A percentile compares a stretch with the other conserved stretches of the same genome.
Evolutionary conservation across 371 early-diverging fungal species (phyloP).

Genomic region (Chytridiales sp.): DNA sequence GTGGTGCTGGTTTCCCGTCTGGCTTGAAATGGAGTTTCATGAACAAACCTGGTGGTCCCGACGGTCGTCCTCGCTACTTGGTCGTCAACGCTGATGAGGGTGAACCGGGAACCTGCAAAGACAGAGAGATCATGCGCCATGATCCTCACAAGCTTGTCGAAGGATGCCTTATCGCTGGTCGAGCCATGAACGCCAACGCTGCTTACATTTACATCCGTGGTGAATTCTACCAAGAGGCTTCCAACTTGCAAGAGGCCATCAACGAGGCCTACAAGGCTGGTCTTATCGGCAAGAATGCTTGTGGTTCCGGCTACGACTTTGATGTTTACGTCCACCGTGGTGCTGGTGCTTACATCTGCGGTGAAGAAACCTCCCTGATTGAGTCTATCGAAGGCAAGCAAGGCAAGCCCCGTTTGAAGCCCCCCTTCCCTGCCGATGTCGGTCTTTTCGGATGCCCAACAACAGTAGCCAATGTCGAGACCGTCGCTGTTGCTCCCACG

Average conservation of each 20-base stretch:
- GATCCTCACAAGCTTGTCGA: slow-evolving; percentile 98
- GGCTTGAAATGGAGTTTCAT: slow-evolving; percentile 98
- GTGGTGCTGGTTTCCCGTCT: slow-evolving; percentile 97
- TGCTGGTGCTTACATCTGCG: slow-evolving; percentile 96
- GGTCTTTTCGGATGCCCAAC: slow-evolving; percentile 98
- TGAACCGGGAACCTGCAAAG: slow-evolving; percentile 98
- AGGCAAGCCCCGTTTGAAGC: slow-evolving; percentile 97
- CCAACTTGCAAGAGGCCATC: slow-evolving; percentile 91
- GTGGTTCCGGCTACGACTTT: slow-evolving; percentile 93
- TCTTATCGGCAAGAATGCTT: slow-evolving; percentile 96
- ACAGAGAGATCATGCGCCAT: slow-evolving; percentile 96
- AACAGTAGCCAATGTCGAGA: slow-evolving; percentile 97
- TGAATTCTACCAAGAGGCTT: slow-evolving; percentile 96
- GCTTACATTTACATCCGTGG: slow-evolving; percentile 98
- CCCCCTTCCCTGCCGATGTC: slow-evolving; percentile 98
- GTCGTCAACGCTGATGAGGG: slow-evolving; percentile 98
- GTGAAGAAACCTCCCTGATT: slow-evolving; percentile 97
- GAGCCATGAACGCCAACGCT: slow-evolving; percentile 95
- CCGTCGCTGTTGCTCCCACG: slow-evolving; percentile 96
- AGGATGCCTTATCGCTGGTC: slow-evolving; percentile 94
- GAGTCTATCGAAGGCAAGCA: slow-evolving; percentile 97
- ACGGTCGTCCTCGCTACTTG: slow-evolving; percentile 81
- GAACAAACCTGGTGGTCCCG: slow-evolving; percentile 80
- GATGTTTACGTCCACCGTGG: slow-evolving; percentile 96
- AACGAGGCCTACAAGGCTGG: slow-evolving; percentile 95